A percentile compares a stretch with the other conserved stretches of the same genome.
Evolutionary conservation across 2,329 filamentous ascomycete genomes (phyloP).

Genomic region (Cladosporium sp.): DNA sequence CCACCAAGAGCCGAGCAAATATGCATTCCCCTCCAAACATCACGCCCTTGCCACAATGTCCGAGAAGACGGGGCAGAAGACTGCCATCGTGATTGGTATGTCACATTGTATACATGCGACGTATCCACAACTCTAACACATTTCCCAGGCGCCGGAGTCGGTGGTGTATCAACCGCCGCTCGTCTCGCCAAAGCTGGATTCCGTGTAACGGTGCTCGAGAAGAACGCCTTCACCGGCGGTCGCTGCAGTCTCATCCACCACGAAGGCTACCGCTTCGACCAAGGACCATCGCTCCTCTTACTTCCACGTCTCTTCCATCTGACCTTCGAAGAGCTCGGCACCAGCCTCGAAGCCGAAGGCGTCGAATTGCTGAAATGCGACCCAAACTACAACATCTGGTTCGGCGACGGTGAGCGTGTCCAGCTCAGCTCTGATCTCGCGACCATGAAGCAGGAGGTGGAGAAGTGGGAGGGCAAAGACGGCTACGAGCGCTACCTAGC

Average conservation of each 20-base stretch:
- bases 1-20: background rate
- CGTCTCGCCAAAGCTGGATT: conserved; percentile 67
- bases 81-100: conserved; percentile 50
- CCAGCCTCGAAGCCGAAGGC: conserved; percentile 61
- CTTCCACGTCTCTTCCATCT: conserved; percentile 68
- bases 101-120: conserved; percentile 27
- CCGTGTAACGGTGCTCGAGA: conserved; percentile 71
- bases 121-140: background rate
- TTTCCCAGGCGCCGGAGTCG: conserved; percentile 33
- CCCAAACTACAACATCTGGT: conserved; percentile 72
- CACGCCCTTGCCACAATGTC: conserved; percentile 23
- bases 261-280: conserved; percentile 66
- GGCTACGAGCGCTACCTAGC: conserved; percentile 66
- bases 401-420: conserved; percentile 62
- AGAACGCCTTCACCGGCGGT: conserved; percentile 69
- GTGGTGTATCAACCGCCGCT: conserved; percentile 66
- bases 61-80: conserved; percentile 33
- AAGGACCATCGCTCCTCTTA: conserved; percentile 69
- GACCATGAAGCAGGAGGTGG: conserved; percentile 67
- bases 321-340: conserved; percentile 65
- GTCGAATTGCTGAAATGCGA: conserved; percentile 67
- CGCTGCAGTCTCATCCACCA: conserved; percentile 63
- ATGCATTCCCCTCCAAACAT: background rate
- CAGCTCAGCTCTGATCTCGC: conserved; percentile 63
- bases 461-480: conserved; percentile 67